Evolutionary conservation across 176 grass and related monocot genomes (phyloP), one percentile per base, ranked within the genome.

Genomic region (Chrysopogon serrulatus): DNA sequence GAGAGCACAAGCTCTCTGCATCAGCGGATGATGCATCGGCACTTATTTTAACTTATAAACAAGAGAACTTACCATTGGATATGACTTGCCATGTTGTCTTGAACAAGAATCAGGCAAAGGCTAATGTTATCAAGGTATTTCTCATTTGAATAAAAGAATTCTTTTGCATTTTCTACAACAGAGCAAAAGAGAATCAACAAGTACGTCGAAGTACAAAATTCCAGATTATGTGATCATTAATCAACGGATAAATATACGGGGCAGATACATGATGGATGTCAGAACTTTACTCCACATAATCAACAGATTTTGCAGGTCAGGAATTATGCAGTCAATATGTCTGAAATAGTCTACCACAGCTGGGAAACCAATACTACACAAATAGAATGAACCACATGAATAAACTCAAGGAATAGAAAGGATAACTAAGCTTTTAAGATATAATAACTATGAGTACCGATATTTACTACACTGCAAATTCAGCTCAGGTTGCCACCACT

Each of bases 401-500:
- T 14, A 61, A 89, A 78, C 43, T 41, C 16, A 68, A 15, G 23
- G 12, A 31, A 33, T 24, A 65, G 4, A 57, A 71, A 41, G 8
- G 26, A 51, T 30, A 56, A 47, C 27, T 36, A 35, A 42, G 36
- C 7, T 34, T 43, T 31, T 26, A 57, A 57, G 21, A 72, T 16
- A 74, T 76, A 2, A 56, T 12, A 65, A 73, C 84, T 86, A 93
- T 28, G 51, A 79, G 68, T 96, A 96, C 44, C 85, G 85, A 80
- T 92, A 83, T 84, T 92, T 76, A 42, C 82, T 94, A 84, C 80
- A 87, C 53, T 86, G 85, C 89, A 96, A 83, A 68, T 88, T 76
- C 62, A 89, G 47, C 60, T 94, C 89, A 65, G 85, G 51, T 72
- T 86, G 89, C 96, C 96, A 99, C 96, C 96, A 99, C 31, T 99